Base-by-base conservation (phyloP, 192 early-diverging fungal species). In the Coemansia sp. region DNA sequence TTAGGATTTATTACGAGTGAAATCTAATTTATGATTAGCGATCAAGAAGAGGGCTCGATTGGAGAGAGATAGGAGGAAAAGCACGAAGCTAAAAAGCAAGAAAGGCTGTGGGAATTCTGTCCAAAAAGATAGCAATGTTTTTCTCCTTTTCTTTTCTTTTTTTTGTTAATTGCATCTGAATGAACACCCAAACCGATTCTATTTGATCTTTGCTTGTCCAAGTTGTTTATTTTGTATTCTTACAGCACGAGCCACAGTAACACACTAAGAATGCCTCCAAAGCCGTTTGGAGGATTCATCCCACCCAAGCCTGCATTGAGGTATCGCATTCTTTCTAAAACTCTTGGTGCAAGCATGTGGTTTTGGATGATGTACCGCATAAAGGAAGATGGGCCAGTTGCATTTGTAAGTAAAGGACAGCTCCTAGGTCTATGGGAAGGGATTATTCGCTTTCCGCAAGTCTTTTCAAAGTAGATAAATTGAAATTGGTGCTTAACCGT, bases 331-430 rank as follows among this genome's bases (percentile, higher is more conserved):
- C 47, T 78, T 58, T 87, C 88, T 40, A 92, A 91, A 74, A 63
- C 74, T 26, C 76, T 92, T 48, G 88, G 91, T 47, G 88, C 89
- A 42, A 65, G 87, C 72, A 89, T 91, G 89, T 92, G 89, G 89
- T 91, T 92, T 72, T 92, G 88, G 88, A 90, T 92, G 85, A 91
- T 92, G 90, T 92, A 92, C 80, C 86, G 89, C 61, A 84, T 87
- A 32, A 91, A 91, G 81, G 85, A 92, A 71, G 90, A 92, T 65
- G 88, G 87, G 13, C 86, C 88, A 16, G 85, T 86, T 32, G 77
- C 85, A 62, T 85, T 92, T 67, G 90, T 64, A 47, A 64, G 46
- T 47, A 52, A 48, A 64, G 6, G 18, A 7, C 22, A 15, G 8
- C 6, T 22, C 4, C 51, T 54, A 49, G 32, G 0, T 32, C 32